Percentiles rank a stretch among this genome's conserved stretches.
These are phyloP conservation scores for Sporothrix brunneoviolacea DNA, from an alignment of 2,329 filamentous ascomycete genomes.

Conservation along the genomic window DNA sequence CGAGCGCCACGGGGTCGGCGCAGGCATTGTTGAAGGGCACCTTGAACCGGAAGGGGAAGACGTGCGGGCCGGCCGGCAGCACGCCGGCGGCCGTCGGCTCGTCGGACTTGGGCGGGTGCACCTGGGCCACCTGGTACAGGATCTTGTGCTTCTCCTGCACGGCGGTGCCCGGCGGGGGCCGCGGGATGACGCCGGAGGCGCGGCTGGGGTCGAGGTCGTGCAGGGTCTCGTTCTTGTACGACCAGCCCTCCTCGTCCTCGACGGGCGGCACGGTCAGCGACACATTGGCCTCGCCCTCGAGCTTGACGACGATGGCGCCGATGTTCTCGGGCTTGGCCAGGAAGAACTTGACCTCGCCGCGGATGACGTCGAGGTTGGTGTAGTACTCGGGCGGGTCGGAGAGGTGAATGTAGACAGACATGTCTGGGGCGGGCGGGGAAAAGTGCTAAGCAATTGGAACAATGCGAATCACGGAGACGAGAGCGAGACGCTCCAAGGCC, in stretches of 20 bases:
- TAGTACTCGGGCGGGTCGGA: constrained; percentile 64
- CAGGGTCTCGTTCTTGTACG: constrained; percentile 6
- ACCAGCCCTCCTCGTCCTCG: constrained; percentile 26
- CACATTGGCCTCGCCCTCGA: constrained; percentile 72
- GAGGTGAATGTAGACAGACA: constrained; percentile 62
- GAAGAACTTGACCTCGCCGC: constrained; percentile 51
- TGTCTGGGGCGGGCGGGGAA: constrained; percentile 29
- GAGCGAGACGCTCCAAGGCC: background rate
- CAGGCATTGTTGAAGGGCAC: constrained; percentile 71
- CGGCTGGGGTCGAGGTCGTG: background rate
- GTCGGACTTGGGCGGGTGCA: constrained; percentile 57
- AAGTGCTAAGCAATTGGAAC: background rate
- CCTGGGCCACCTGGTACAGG: constrained; percentile 64
- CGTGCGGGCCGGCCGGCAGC: constrained; percentile 62
- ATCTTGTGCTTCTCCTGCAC: constrained; percentile 62
- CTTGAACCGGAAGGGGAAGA: constrained; percentile 74
- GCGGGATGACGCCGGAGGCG: background rate
- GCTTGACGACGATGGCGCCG: constrained; percentile 70
- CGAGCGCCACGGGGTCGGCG: constrained; percentile 46
- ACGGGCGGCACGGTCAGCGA: constrained; percentile 46
- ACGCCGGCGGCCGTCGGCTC: constrained; percentile 32
- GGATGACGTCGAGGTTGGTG: constrained; percentile 71
- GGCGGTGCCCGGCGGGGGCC: constrained; percentile 29
- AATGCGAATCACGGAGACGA: background rate
- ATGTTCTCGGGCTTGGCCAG: constrained; percentile 63